A percentile compares a stretch with the other conserved stretches of the same genome.
These are phyloP conservation scores for Euphorbia neoarborescens DNA, from an alignment of 441 rosid species.

Conservation along the genomic window DNA sequence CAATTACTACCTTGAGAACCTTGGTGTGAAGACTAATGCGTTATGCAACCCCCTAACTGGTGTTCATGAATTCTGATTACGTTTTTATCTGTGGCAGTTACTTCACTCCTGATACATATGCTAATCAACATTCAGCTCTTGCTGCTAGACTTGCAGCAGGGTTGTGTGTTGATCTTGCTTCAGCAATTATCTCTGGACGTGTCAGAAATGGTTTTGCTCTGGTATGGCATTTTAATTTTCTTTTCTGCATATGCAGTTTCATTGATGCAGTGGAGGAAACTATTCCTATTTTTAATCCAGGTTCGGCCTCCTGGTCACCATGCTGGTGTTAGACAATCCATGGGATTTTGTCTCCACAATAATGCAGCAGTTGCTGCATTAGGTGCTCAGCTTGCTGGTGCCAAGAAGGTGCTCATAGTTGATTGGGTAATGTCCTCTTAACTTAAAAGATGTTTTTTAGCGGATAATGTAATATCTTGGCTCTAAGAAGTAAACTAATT, in stretches of 20 bases:
- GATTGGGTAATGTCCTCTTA: constrained; percentile 66
- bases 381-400: constrained; percentile 89
- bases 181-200: constrained; percentile 64
- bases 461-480: neutral
- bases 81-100: constrained; percentile 48
- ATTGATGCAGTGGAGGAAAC: constrained; percentile 10
- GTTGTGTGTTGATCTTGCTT: constrained; percentile 89
- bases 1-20: neutral
- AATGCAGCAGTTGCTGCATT: constrained; percentile 96
- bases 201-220: constrained; percentile 89
- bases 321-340: constrained; percentile 81
- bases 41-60: neutral
- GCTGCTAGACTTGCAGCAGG: constrained; percentile 99
- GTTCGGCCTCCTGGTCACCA: constrained; percentile 99
- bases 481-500: constrained; percentile 9
- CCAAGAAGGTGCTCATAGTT: constrained; percentile 81
- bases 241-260: neutral
- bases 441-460: too few species aligned
- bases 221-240: constrained; percentile 42
- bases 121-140: constrained; percentile 88
- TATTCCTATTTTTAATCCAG: constrained; percentile 30
- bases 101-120: constrained; percentile 93
- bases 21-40: neutral
- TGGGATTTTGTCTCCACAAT: constrained; percentile 99
- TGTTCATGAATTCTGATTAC: constrained; percentile 12